A percentile compares a stretch with the other conserved stretches of the same genome.
These are phyloP conservation scores for Orbilia ellipsospora DNA, from an alignment of 2,329 filamentous ascomycete genomes.

Conservation along the genomic window DNA sequence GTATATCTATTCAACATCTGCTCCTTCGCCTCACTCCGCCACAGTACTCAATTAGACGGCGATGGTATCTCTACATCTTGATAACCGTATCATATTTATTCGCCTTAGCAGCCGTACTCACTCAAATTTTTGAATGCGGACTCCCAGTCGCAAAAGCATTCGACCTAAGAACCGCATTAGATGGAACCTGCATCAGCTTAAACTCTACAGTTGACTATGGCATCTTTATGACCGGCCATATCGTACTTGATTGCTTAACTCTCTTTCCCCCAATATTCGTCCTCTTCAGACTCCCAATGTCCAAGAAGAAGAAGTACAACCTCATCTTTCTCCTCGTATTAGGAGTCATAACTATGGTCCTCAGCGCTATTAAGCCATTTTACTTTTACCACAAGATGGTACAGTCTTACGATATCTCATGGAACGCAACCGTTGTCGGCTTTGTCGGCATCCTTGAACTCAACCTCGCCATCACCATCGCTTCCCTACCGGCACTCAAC, in stretches of 20 bases:
- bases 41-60: conserved; percentile 10
- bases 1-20: conserved; percentile 43
- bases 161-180: conserved; percentile 11
- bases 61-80: conserved; percentile 42
- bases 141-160: conserved; percentile 28
- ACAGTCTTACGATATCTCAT: conserved; percentile 23
- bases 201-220: conserved; percentile 29
- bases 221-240: conserved; percentile 38
- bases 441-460: conserved; percentile 38
- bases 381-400: conserved; percentile 31
- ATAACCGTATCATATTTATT: conserved; percentile 23
- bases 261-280: conserved; percentile 37
- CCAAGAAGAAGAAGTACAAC: conserved; percentile 33
- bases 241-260: conserved; percentile 27
- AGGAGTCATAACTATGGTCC: conserved; percentile 33
- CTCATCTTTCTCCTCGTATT: conserved; percentile 27
- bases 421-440: conserved; percentile 24
- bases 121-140: conserved; percentile 34
- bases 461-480: conserved; percentile 28
- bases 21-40: conserved; percentile 36
- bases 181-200: conserved; percentile 37
- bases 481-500: conserved; percentile 29
- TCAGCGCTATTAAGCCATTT: conserved; percentile 38
- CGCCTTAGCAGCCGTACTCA: conserved; percentile 22
- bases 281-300: conserved; percentile 35